Percentiles rank a stretch among this genome's conserved stretches.
phyloP scores from a whole-genome alignment of 306 rosid species.

The Inga oerstediana region DNA sequence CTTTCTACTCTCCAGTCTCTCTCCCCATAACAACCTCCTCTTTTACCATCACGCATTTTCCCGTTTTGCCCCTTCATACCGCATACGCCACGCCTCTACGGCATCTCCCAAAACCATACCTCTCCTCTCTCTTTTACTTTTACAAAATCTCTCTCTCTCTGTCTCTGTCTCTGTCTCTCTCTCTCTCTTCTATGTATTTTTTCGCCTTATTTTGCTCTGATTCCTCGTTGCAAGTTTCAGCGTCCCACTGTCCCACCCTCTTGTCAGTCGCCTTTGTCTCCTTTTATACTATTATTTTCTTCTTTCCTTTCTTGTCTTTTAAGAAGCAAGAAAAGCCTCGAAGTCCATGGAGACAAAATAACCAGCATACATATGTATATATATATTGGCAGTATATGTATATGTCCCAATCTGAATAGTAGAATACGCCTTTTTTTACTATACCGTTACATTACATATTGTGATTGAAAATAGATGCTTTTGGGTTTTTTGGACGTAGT shows the following conservation, averaged over 20 bases:
- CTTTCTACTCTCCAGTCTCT: neutral
- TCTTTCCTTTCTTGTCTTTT: conserved; percentile 15
- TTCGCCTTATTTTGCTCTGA: neutral
- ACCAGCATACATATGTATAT: too few relatives aligned
- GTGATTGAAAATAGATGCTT: neutral
- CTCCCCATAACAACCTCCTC: neutral
- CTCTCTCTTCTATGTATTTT: neutral
- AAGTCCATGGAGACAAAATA: conserved; percentile 12
- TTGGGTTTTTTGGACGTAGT: too few relatives aligned
- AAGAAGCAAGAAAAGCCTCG: conserved; percentile 18
- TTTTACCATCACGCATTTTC: neutral
- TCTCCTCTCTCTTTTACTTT: neutral
- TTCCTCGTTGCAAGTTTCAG: conserved; percentile 33
- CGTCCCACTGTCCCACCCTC: conserved; percentile 32
- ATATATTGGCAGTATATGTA: neutral
- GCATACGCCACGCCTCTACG: neutral
- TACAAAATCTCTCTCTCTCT: neutral
- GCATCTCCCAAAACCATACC: neutral
- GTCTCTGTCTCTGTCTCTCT: neutral
- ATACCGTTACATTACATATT: too few relatives aligned
- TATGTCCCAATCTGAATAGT: neutral
- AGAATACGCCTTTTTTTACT: neutral
- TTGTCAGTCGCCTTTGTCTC: conserved; percentile 12
- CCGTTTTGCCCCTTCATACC: neutral
- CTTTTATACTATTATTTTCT: neutral